A percentile compares a stretch with the other conserved stretches of the same genome.
Conservation (phyloP, 371 early-diverging fungal genomes). For the Apophysomyces elegans region DNA sequence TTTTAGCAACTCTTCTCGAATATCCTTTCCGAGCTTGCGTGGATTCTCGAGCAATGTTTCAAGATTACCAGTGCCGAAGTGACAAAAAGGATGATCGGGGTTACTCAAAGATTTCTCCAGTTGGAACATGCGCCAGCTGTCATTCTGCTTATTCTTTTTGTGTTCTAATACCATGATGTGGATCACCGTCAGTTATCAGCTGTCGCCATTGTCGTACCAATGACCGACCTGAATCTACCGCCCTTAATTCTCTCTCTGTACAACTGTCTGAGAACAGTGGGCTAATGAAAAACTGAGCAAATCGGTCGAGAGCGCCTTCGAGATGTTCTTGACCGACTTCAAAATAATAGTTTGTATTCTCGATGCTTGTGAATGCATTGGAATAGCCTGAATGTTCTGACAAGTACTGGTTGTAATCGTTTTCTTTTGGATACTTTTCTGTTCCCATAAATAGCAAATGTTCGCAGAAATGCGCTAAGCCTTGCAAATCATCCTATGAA, state of each 20-base stretch:
- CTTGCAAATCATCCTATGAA: constrained; percentile 69
- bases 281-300: constrained; percentile 92
- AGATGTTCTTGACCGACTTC: constrained; percentile 85
- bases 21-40: constrained; percentile 70
- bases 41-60: constrained; percentile 86
- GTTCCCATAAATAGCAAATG: constrained; percentile 95
- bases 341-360: constrained; percentile 96
- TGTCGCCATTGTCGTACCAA: not conserved
- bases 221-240: constrained; percentile 82
- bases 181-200: not conserved
- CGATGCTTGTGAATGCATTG: constrained; percentile 94
- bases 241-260: constrained; percentile 90
- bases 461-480: constrained; percentile 98
- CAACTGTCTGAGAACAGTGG: constrained; percentile 88
- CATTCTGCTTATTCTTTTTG: constrained; percentile 89
- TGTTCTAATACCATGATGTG: constrained; percentile 62
- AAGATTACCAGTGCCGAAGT: constrained; percentile 87
- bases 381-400: constrained; percentile 89
- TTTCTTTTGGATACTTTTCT: constrained; percentile 92
- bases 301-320: constrained; percentile 92
- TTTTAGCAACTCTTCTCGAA: constrained; percentile 83
- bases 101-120: constrained; percentile 82
- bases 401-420: constrained; percentile 90
- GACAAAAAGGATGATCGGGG: constrained; percentile 81
- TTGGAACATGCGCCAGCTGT: constrained; percentile 86